Base-by-base conservation (phyloP, 1,139 yeast genomes). In the Lodderomyces theae region DNA sequence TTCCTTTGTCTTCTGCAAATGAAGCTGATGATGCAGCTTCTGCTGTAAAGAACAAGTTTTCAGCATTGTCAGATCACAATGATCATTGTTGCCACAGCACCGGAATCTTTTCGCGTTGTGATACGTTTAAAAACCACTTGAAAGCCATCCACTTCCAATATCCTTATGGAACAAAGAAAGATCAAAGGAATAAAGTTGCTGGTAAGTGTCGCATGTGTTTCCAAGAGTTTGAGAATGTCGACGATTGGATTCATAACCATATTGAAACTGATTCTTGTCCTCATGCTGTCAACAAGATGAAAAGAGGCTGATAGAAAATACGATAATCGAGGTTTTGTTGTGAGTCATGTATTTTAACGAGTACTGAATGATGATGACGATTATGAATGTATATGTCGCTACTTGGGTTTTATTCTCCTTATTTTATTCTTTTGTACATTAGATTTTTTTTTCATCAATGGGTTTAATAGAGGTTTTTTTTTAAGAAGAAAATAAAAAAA, bases 101-200 rank as follows among this genome's bases (percentile, higher is more conserved):
- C 4, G 96, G 96, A 5, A 81, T 85, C 30, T 89, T 89, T 54
- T 79, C 89, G 15, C 74, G 97, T 37, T 86, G 96, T 58, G 97
- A 89, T 60, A 89, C 97, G 5, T 89, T 80, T 65, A 89, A 89
- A 57, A 89, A 88, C 61, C 97, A 89, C 62, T 69, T 89, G 47
- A 86, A 86, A 59, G 95, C 96, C 3, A 74, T 89, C 49, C 97
- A 89, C 60, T 89, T 89, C 60, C 86, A 80, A 53, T 89, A 89
- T 61, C 97, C 97, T 3, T 75, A 76, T 35, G 96, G 95, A 4
- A 88, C 96, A 6, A 80, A 82, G 55, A 88, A 88, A 63, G 82
- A 79, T 49, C 86, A 86, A 53, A 73, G 97, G 49, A 64, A 66
- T 15, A 74, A 77, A 40, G 86, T 83, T 35, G 59, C 72, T 17